Evolutionary conservation across 805 yeast species (phyloP).

Genomic region (Saccharomyces eubayanus): DNA sequence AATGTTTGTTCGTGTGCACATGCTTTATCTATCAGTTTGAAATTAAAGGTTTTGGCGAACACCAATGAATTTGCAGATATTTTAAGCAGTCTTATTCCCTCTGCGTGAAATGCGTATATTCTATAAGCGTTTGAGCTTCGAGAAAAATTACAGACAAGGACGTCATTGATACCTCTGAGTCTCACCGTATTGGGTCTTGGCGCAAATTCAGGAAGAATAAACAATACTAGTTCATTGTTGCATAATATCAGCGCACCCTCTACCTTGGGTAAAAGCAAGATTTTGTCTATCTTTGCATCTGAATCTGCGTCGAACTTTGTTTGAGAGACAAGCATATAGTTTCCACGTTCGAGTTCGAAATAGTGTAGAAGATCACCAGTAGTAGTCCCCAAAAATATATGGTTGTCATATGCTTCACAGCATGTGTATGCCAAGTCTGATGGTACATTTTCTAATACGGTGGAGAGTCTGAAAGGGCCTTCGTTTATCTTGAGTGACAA

Average conservation of each 20-base stretch:
- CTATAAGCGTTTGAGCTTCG: conserved; percentile 11
- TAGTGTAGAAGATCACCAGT: conserved; percentile 29
- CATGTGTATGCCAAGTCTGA: conserved; percentile 17
- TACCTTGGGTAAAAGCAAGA: conserved; percentile 21
- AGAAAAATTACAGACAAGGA: conserved; percentile 12
- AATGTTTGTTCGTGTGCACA: conserved; percentile 11
- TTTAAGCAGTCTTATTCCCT: conserved; percentile 9
- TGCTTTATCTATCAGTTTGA: conserved; percentile 11
- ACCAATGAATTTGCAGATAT: conserved; percentile 8
- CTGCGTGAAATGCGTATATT: conserved; percentile 11
- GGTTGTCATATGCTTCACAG: conserved; percentile 25
- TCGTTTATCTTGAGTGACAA: conserved; percentile 1
- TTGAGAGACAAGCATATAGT: conserved; percentile 27
- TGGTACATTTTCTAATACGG: conserved; percentile 23
- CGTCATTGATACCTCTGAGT: conserved; percentile 14
- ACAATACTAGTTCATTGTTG: conserved; percentile 13
- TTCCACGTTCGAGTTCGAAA: conserved; percentile 27
- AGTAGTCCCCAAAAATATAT: conserved; percentile 26
- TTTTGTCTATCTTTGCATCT: conserved; percentile 13
- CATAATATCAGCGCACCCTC: conserved; percentile 27
- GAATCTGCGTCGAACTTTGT: conserved; percentile 18
- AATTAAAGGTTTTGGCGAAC: conserved; percentile 7
- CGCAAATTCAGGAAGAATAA: conserved; percentile 30
- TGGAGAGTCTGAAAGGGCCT: conserved; percentile 18
- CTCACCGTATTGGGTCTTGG: conserved; percentile 23